Evolutionary conservation across 116 monocot genomes (phyloP).

Genomic region (Phalaenopsis hybrid): DNA sequence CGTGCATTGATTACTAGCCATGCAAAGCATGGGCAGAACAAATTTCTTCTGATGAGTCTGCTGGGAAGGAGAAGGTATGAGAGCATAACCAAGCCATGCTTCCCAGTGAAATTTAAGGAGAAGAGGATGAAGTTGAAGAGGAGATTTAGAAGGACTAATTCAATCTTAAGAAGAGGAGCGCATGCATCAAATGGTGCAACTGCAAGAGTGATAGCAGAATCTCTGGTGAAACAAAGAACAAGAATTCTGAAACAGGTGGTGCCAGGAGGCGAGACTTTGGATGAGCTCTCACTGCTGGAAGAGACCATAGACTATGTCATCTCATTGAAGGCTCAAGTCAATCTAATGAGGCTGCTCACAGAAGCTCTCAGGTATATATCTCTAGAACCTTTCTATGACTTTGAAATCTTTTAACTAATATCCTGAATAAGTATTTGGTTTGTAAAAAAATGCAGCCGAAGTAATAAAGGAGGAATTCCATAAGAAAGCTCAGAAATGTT

Average conservation of each 20-base stretch:
- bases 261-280: constrained; percentile 57
- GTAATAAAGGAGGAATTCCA: not conserved
- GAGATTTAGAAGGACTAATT: not conserved
- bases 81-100: constrained; percentile 1
- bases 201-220: constrained; percentile 25
- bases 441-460: not conserved
- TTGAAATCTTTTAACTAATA: no score
- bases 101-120: not conserved
- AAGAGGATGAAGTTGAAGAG: not conserved
- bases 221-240: constrained; percentile 45
- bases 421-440: not conserved
- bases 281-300: constrained; percentile 35
- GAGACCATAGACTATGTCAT: constrained; percentile 60
- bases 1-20: constrained; percentile 26
- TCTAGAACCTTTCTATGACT: not conserved
- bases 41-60: not conserved
- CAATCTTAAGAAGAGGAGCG: constrained; percentile 3
- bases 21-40: constrained; percentile 3
- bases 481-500: not conserved
- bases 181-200: constrained; percentile 4
- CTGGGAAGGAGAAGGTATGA: constrained; percentile 6
- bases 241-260: constrained; percentile 45
- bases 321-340: constrained; percentile 56
- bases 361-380: not conserved
- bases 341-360: constrained; percentile 29